A percentile compares a stretch with the other conserved stretches of the same genome.
Evolutionary conservation across 331 rosid genomes (phyloP).

Genomic region (Telfairia occidentalis): DNA sequence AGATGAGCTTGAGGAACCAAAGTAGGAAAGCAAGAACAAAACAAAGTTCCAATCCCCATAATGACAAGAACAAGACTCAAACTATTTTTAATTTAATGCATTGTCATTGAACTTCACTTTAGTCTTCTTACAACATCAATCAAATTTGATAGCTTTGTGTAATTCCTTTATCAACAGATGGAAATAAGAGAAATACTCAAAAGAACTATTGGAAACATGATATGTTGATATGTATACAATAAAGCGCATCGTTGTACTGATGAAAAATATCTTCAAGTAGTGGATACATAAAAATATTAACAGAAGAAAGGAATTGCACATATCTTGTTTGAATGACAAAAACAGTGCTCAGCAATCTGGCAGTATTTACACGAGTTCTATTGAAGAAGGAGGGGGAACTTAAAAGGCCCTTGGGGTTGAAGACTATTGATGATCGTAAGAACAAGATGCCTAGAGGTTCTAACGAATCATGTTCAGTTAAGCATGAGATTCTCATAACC

Average conservation of each 20-base stretch:
- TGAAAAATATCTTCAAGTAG: too few relatives aligned
- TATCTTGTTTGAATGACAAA: not conserved
- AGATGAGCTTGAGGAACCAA: not conserved
- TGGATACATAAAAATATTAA: too few relatives aligned
- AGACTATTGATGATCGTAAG: too few relatives aligned
- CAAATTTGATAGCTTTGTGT: not conserved
- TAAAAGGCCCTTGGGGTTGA: too few relatives aligned
- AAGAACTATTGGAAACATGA: not conserved
- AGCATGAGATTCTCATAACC: too few relatives aligned
- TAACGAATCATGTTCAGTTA: too few relatives aligned
- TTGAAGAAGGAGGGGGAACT: too few relatives aligned
- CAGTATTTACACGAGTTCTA: not conserved
- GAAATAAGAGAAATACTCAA: not conserved
- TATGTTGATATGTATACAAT: not conserved
- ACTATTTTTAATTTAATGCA: not conserved
- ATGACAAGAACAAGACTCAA: not conserved
- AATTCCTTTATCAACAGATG: not conserved
- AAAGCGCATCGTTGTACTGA: too few relatives aligned
- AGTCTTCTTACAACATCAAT: not conserved
- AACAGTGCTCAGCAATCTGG: not conserved
- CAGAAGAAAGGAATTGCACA: not conserved
- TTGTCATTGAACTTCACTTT: too few relatives aligned
- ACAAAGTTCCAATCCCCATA: not conserved
- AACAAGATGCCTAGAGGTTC: too few relatives aligned
- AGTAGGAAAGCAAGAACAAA: not conserved